Conservation (phyloP, 2,329 filamentous ascomycete species). For the Ophiostoma populinum region DNA sequence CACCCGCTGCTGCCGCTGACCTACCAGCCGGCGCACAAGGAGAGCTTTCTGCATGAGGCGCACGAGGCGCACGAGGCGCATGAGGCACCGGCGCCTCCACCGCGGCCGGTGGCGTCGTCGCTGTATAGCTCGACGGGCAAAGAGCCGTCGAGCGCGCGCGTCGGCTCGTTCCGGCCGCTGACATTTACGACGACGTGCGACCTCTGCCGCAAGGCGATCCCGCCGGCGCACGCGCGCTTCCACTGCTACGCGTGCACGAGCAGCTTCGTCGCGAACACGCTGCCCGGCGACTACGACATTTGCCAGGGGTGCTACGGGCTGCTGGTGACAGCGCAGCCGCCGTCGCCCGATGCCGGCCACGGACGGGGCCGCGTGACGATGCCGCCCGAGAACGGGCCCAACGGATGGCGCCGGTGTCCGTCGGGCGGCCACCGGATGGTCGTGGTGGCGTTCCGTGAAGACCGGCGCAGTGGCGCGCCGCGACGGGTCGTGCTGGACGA, state of each 20-base stretch:
- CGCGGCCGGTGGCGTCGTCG: constrained; percentile 22
- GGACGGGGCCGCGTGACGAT: constrained; percentile 33
- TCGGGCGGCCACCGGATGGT: constrained; percentile 68
- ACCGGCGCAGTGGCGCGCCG: constrained; percentile 37
- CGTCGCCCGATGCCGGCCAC: neutral
- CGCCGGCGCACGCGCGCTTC: constrained; percentile 50
- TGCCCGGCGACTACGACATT: constrained; percentile 68
- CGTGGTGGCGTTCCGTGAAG: constrained; percentile 55
- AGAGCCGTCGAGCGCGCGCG: constrained; percentile 26
- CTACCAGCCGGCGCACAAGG: constrained; percentile 27
- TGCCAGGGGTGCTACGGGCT: constrained; percentile 60
- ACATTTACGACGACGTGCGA: constrained; percentile 64
- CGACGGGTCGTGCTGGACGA: constrained; percentile 52
- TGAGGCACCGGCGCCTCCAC: constrained; percentile 9
- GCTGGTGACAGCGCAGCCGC: constrained; percentile 19
- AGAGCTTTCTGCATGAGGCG: neutral
- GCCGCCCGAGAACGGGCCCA: constrained; percentile 54
- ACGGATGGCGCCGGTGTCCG: constrained; percentile 67
- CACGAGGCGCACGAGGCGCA: constrained; percentile 11
- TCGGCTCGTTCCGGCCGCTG: constrained; percentile 46
- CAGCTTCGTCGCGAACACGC: constrained; percentile 25
- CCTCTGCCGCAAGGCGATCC: constrained; percentile 56
- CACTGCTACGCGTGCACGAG: constrained; percentile 65
- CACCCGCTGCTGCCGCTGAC: constrained; percentile 66
- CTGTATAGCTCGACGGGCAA: constrained; percentile 19